Percentiles rank a stretch among this genome's conserved stretches.
phyloP scores from a whole-genome alignment of 2,329 filamentous ascomycete species.

The Ramichloridium luteum region DNA sequence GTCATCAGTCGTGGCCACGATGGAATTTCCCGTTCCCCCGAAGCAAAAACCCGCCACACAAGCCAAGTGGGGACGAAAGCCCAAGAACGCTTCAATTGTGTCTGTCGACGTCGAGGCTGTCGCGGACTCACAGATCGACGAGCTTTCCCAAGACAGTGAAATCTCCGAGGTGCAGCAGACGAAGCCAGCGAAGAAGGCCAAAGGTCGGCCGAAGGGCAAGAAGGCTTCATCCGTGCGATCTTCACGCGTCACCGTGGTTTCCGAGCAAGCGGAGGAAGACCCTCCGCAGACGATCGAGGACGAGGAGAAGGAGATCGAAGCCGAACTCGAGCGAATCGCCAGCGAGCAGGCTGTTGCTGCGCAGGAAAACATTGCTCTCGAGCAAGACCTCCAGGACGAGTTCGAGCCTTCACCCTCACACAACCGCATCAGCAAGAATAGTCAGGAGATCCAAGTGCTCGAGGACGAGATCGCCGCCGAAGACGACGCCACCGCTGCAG shows the following conservation, averaged over 20 bases:
- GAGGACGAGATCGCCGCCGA: slow-evolving; percentile 13
- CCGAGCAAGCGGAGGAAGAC: slow-evolving; percentile 5
- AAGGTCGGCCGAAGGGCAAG: slow-evolving; percentile 16
- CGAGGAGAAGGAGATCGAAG: slow-evolving; percentile 23
- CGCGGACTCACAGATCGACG: not conserved
- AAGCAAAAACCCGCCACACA: slow-evolving; percentile 20
- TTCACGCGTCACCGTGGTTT: slow-evolving; percentile 4
- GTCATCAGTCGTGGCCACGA: slow-evolving; percentile 13
- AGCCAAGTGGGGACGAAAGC: slow-evolving; percentile 14
- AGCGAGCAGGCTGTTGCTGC: slow-evolving; percentile 17
- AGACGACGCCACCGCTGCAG: slow-evolving; percentile 6
- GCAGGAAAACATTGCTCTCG: slow-evolving; percentile 10
- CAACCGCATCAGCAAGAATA: slow-evolving; percentile 14
- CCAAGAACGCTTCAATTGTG: slow-evolving; percentile 9
- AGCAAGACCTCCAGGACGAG: slow-evolving; percentile 25
- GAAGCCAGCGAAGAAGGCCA: slow-evolving; percentile 19
- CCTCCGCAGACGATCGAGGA: slow-evolving; percentile 5
- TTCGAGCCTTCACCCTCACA: slow-evolving; percentile 24
- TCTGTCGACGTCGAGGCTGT: slow-evolving; percentile 7
- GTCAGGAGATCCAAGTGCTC: slow-evolving; percentile 13
- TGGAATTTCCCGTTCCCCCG: slow-evolving; percentile 13
- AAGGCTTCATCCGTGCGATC: slow-evolving; percentile 17
- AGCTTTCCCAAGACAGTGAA: too few species aligned
- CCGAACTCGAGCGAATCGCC: slow-evolving; percentile 22
- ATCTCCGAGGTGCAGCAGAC: slow-evolving; percentile 5